Evolutionary conservation across 2,329 filamentous ascomycete genomes (phyloP).

Genomic region (Fusarium nelsonii): DNA sequence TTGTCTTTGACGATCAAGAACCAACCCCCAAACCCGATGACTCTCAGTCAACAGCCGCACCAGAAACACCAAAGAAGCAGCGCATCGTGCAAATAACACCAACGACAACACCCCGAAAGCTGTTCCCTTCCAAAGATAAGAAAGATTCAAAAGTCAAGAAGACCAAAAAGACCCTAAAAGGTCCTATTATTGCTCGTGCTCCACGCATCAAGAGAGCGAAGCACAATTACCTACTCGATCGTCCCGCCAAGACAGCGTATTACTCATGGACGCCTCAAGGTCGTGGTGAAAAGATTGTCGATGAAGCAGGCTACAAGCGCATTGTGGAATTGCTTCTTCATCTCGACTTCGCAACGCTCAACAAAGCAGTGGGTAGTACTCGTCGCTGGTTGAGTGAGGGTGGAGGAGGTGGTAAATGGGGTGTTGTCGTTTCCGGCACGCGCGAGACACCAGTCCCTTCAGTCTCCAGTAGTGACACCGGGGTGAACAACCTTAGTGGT

Average conservation of each 20-base stretch:
- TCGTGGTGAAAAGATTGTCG: slow-evolving; percentile 73
- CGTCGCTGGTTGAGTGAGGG: slow-evolving; percentile 78
- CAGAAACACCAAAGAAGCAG: slow-evolving; percentile 53
- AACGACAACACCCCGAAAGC: slow-evolving; percentile 51
- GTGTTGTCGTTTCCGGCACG: slow-evolving; percentile 62
- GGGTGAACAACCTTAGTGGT: slow-evolving; percentile 62
- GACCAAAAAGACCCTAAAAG: slow-evolving; percentile 63
- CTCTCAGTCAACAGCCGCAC: slow-evolving; percentile 44
- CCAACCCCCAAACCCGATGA: slow-evolving; percentile 17
- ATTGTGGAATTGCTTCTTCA: slow-evolving; percentile 77
- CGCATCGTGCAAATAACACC: slow-evolving; percentile 46
- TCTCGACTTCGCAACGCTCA: slow-evolving; percentile 77
- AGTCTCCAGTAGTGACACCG: slow-evolving; percentile 16
- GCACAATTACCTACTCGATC: slow-evolving; percentile 63
- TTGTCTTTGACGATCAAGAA: slow-evolving; percentile 76
- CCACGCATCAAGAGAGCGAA: slow-evolving; percentile 73
- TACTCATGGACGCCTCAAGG: slow-evolving; percentile 74
- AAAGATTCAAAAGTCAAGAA: slow-evolving; percentile 19
- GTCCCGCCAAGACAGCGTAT: slow-evolving; percentile 67
- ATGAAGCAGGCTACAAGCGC: slow-evolving; percentile 74
- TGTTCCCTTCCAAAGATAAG: slow-evolving; percentile 48
- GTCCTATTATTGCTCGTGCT: slow-evolving; percentile 71
- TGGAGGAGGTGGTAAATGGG: slow-evolving; percentile 66
- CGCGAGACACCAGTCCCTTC: slow-evolving; percentile 45
- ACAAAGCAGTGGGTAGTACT: slow-evolving; percentile 74